Conservation (phyloP, 73 alveolate species). For the Uronychia binucleata region DNA sequence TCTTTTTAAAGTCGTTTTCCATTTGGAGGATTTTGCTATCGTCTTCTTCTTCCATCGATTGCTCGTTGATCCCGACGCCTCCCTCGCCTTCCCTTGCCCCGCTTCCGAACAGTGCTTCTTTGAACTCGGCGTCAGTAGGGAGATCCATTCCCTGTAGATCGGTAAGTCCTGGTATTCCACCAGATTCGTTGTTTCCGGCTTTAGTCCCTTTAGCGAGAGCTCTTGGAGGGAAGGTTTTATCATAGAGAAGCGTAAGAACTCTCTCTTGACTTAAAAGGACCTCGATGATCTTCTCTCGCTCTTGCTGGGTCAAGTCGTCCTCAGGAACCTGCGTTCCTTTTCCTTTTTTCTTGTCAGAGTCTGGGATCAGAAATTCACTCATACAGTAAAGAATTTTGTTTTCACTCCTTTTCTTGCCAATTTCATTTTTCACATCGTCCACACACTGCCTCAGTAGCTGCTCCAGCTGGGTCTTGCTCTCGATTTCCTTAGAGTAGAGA, state of each 20-base stretch:
- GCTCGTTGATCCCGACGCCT: background rate
- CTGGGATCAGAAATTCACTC: background rate
- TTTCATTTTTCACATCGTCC: conserved; percentile 81
- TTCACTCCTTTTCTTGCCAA: conserved; percentile 58
- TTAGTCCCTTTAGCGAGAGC: conserved; percentile 21
- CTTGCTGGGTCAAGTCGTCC: conserved; percentile 55
- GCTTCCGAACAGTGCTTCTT: background rate
- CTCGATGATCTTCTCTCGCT: conserved; percentile 69
- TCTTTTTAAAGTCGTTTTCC: background rate
- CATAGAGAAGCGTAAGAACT: conserved; percentile 72
- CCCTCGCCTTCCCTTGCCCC: background rate
- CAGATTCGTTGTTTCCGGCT: background rate
- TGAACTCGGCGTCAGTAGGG: background rate
- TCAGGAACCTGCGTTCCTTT: background rate
- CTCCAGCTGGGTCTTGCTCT: conserved; percentile 70
- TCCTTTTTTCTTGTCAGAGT: conserved; percentile 13
- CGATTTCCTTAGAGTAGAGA: conserved; percentile 73
- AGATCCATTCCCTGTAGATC: background rate
- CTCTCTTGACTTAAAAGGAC: conserved; percentile 69
- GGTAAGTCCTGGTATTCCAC: background rate
- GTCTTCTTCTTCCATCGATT: background rate
- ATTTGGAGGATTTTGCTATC: background rate
- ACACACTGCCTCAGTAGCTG: conserved; percentile 67
- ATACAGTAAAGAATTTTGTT: conserved; percentile 17
- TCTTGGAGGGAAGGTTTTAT: conserved; percentile 78